Evolutionary conservation across 768 basidiomycete genomes (phyloP).

Genomic region (Dacryopinax primogenitus): DNA sequence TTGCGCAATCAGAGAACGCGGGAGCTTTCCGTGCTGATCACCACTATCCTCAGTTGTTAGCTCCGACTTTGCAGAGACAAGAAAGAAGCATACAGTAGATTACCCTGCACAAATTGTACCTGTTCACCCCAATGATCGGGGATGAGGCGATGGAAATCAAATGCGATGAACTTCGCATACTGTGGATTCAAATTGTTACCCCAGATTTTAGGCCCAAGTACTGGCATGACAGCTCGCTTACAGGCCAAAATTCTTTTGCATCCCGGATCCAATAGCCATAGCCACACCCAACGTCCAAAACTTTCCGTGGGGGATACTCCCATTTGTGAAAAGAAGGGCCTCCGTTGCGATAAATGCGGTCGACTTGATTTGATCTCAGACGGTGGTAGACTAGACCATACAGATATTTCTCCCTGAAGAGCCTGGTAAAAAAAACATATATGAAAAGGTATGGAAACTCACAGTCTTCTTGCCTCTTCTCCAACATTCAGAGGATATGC

Average conservation of each 20-base stretch:
- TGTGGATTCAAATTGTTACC: slow-evolving; percentile 13
- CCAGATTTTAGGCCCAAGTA: neutral
- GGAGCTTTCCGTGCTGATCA: neutral
- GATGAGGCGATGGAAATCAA: slow-evolving; percentile 37
- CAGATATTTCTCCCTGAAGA: neutral
- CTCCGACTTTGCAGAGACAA: neutral
- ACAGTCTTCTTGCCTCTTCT: neutral
- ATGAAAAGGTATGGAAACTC: neutral
- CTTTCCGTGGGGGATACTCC: slow-evolving; percentile 36
- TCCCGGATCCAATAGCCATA: slow-evolving; percentile 53
- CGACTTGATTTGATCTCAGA: neutral
- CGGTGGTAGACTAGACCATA: neutral
- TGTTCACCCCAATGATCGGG: slow-evolving; percentile 19
- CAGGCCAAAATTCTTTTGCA: slow-evolving; percentile 50
- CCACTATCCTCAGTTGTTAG: neutral
- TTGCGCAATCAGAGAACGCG: neutral
- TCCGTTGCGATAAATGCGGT: neutral
- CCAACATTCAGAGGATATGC: neutral
- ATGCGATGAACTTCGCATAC: slow-evolving; percentile 43
- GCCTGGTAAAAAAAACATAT: neutral
- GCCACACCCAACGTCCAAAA: slow-evolving; percentile 69
- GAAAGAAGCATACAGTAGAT: slow-evolving; percentile 46
- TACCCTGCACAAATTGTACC: slow-evolving; percentile 39
- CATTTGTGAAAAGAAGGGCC: slow-evolving; percentile 47
- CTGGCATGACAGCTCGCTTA: neutral